Conservation (phyloP, 768 basidiomycete species). For the Amanita muscaria region DNA sequence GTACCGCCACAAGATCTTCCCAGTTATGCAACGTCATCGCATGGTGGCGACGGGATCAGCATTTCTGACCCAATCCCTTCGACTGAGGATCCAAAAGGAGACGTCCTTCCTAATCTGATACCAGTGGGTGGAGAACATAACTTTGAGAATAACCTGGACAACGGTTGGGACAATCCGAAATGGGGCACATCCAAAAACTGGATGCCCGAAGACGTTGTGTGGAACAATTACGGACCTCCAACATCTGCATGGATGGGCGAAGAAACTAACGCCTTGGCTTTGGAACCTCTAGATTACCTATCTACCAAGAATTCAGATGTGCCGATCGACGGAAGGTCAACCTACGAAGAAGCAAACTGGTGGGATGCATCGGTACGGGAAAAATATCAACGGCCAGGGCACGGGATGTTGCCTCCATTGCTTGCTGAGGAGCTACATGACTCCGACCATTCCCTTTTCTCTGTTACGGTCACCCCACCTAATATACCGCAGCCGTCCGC, state of each 20-base stretch:
- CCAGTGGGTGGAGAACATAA: slow-evolving; percentile 14
- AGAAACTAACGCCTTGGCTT: slow-evolving; percentile 11
- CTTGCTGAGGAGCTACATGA: slow-evolving; percentile 63
- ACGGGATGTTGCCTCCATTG: slow-evolving; percentile 60
- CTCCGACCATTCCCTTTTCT: slow-evolving; percentile 63
- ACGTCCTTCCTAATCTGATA: slow-evolving; percentile 29
- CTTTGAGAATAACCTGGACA: slow-evolving; percentile 14
- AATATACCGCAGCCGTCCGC: slow-evolving; percentile 18
- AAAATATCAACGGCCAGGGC: slow-evolving; percentile 48
- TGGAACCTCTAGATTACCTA: slow-evolving; percentile 20
- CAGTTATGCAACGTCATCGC: slow-evolving; percentile 23
- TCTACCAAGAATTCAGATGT: slow-evolving; percentile 21
- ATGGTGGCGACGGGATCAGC: slow-evolving; percentile 25
- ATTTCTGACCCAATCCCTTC: slow-evolving; percentile 54
- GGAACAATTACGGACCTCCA: slow-evolving; percentile 14
- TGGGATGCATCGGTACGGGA: slow-evolving; percentile 49
- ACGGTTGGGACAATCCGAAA: slow-evolving; percentile 14
- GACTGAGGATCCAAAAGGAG: slow-evolving; percentile 29
- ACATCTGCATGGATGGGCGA: slow-evolving; percentile 9
- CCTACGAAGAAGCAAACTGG: slow-evolving; percentile 58
- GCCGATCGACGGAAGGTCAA: slow-evolving; percentile 52
- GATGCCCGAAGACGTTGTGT: slow-evolving; percentile 9
- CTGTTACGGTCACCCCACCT: slow-evolving; percentile 35
- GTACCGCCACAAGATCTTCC: slow-evolving; percentile 28
- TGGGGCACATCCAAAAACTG: slow-evolving; percentile 17